Evolutionary conservation across 2,329 filamentous ascomycete species (phyloP).

Genomic region (Aureobasidium sp.): DNA sequence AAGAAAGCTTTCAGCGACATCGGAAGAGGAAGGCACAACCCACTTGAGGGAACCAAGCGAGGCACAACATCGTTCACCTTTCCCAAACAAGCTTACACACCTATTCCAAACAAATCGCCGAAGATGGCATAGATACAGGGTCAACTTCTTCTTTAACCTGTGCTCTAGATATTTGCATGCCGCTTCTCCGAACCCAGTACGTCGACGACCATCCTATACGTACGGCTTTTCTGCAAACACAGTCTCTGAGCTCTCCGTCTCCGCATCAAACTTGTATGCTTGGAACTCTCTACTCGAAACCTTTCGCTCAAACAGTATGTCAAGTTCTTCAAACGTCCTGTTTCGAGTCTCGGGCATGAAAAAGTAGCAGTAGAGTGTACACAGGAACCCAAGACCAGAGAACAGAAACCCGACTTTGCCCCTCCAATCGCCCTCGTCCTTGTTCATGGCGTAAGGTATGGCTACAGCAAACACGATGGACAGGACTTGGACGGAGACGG

Average conservation of each 20-base stretch:
- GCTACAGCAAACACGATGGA: constrained; percentile 18
- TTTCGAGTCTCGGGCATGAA: constrained; percentile 28
- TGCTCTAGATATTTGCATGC: no score
- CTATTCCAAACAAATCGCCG: neutral
- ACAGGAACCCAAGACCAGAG: constrained; percentile 23
- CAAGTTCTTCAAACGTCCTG: constrained; percentile 29
- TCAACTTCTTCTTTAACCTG: neutral
- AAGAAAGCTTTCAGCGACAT: neutral
- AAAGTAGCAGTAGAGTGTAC: constrained; percentile 25
- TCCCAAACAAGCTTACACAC: neutral
- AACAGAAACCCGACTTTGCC: constrained; percentile 29
- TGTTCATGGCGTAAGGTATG: constrained; percentile 26
- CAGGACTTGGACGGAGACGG: constrained; percentile 16
- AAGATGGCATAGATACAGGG: neutral
- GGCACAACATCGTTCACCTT: neutral
- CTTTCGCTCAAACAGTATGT: constrained; percentile 28
- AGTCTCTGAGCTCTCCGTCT: neutral
- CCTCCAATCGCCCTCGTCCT: constrained; percentile 25
- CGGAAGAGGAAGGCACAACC: neutral
- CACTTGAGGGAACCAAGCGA: neutral
- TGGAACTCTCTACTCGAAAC: constrained; percentile 23
- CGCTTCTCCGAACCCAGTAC: neutral
- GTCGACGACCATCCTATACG: neutral
- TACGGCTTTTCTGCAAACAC: neutral
- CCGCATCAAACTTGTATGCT: neutral